Base-by-base conservation (phyloP, 1,139 yeast species). In the Yamadazyma mexicana region DNA sequence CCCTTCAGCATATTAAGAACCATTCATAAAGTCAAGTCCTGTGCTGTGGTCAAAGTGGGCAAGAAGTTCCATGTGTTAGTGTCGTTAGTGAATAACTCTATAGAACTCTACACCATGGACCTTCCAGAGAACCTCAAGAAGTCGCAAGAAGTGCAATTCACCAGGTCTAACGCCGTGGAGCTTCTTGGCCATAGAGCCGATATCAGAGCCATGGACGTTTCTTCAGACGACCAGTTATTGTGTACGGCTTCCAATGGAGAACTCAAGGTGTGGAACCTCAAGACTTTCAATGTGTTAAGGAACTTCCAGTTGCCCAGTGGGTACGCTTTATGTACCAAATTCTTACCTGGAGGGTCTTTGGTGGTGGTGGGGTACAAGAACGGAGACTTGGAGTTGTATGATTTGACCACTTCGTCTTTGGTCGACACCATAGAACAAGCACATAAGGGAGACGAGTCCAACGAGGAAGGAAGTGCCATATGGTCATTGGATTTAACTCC, bases 191-290 rank as follows among this genome's bases (percentile, higher is more conserved):
- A 91, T 57, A 79, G 97, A 58, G 79, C 87, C 4, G 99, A 94
- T 59, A 75, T 92, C 26, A 76, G 98, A 54, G 77, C 96, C 5
- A 68, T 87, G 58, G 91, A 89, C 49, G 71, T 94, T 29, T 84
- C 95, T 37, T 95, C 88, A 59, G 97, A 91, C 62, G 80, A 83
- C 56, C 81, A 80, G 55, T 66, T 92, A 48, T 66, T 91, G 34
- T 95, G 92, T 2, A 84, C 96, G 4, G 96, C 96, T 1, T 85
- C 97, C 1, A 88, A 89, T 54, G 97, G 98, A 9, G 78, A 79
- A 49, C 65, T 92, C 45, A 94, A 92, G 57, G 73, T 94, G 24
- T 91, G 97, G 97, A 94, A 92, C 55, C 61, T 86, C 33, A 73
- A 75, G 45, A 82, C 94, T 1, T 72, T 70, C 24, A 78, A 80